These are phyloP conservation scores for Bonia amplexicaulis DNA, from an alignment of 176 grass and related monocot species.

Conservation along the genomic window DNA sequence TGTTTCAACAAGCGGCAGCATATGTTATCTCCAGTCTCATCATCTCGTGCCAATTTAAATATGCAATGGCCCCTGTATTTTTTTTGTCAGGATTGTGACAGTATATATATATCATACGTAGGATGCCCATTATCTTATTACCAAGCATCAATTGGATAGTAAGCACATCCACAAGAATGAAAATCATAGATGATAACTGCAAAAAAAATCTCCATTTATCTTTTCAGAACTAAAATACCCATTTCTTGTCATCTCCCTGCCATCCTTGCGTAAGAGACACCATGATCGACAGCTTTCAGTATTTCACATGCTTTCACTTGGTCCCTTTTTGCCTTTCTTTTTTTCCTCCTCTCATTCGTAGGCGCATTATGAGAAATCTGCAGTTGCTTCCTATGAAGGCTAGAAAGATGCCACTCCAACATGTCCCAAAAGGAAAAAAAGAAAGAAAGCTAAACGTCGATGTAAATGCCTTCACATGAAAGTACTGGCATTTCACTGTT, in stretches of 20 bases:
- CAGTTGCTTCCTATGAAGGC: neutral
- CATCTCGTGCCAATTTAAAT: neutral
- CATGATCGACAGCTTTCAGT: neutral
- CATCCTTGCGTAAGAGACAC: neutral
- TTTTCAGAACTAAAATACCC: neutral
- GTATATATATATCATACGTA: neutral
- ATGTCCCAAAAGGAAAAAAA: neutral
- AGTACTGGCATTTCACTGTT: conserved; percentile 16
- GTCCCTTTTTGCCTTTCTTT: neutral
- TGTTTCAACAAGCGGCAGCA: neutral
- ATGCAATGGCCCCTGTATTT: neutral
- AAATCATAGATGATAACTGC: neutral
- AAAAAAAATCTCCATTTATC: neutral
- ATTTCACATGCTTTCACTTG: neutral
- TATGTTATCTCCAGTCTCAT: neutral
- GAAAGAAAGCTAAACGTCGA: neutral
- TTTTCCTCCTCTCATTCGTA: neutral
- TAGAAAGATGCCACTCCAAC: neutral
- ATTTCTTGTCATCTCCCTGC: neutral
- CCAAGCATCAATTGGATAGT: neutral
- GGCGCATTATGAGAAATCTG: neutral
- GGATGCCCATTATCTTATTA: neutral
- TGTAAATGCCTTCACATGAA: conserved; percentile 31
- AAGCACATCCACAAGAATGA: neutral
- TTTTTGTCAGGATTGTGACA: neutral